These are phyloP conservation scores for Leccinum barrowsii DNA, from an alignment of 768 basidiomycete species.

Conservation along the genomic window DNA sequence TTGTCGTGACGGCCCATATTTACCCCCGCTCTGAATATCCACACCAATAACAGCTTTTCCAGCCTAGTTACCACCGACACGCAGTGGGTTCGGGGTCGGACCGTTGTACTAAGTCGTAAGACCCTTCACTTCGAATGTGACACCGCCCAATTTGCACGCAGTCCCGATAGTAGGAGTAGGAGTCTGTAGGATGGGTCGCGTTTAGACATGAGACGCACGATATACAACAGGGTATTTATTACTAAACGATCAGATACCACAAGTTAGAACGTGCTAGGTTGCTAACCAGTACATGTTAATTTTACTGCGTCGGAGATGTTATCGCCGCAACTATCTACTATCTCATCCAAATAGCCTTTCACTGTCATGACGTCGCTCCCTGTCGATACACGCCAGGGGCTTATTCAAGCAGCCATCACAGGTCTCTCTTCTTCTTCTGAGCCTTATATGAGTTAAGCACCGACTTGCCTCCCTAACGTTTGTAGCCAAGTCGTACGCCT, in stretches of 20 bases:
- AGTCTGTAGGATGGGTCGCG: slow-evolving; percentile 43
- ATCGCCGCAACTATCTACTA: background rate
- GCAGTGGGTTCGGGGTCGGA: background rate
- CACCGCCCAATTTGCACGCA: too few relatives aligned
- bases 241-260: slow-evolving; percentile 1
- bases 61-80: slow-evolving; percentile 3
- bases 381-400: slow-evolving; percentile 39
- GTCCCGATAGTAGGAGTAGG: too few relatives aligned
- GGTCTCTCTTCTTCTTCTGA: background rate
- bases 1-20: background rate
- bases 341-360: background rate
- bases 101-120: slow-evolving; percentile 24
- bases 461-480: background rate
- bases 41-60: slow-evolving; percentile 14
- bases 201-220: slow-evolving; percentile 30
- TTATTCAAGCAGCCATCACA: slow-evolving; percentile 50
- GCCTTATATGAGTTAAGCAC: background rate
- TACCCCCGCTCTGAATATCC: slow-evolving; percentile 5
- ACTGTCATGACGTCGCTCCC: slow-evolving; percentile 29
- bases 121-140: slow-evolving; percentile 10
- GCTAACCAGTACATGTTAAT: background rate
- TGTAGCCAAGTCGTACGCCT: slow-evolving; percentile 66
- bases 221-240: background rate
- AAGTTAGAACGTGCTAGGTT: background rate
- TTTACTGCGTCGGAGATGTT: background rate